phyloP scores from a whole-genome alignment of 2,329 filamentous ascomycete genomes.

The Penicillium nordicum region DNA sequence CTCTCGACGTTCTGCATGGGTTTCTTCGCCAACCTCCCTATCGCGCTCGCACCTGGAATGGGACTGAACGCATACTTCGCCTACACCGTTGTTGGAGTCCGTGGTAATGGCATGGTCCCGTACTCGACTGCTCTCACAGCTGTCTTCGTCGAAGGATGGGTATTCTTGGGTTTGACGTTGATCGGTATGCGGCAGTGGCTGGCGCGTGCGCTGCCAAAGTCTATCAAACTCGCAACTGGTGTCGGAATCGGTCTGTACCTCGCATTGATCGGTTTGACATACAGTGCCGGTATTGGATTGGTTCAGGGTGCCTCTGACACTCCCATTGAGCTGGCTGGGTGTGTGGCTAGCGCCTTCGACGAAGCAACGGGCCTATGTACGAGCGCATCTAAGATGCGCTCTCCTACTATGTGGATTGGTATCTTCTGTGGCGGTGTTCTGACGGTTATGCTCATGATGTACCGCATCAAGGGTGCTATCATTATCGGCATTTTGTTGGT shows the following conservation, averaged over 20 bases:
- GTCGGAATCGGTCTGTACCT: conserved; percentile 83
- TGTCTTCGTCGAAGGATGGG: conserved; percentile 83
- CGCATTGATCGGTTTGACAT: conserved; percentile 62
- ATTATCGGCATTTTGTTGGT: conserved; percentile 80
- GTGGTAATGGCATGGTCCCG: conserved; percentile 69
- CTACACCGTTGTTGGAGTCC: conserved; percentile 73
- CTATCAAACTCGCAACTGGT: conserved; percentile 82
- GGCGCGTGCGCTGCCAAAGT: conserved; percentile 74
- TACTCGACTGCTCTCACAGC: conserved; percentile 76
- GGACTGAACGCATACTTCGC: conserved; percentile 85
- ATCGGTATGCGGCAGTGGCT: conserved; percentile 85
- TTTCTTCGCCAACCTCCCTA: conserved; percentile 74
- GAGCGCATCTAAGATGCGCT: conserved; percentile 66
- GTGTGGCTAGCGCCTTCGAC: conserved; percentile 43
- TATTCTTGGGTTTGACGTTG: conserved; percentile 76
- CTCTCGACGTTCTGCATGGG: conserved; percentile 81
- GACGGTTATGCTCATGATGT: conserved; percentile 77
- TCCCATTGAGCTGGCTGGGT: conserved; percentile 73
- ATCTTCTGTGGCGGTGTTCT: conserved; percentile 82
- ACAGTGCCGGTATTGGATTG: conserved; percentile 76
- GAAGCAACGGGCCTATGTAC: conserved; percentile 56
- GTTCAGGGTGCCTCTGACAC: conserved; percentile 66
- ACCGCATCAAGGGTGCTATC: conserved; percentile 81
- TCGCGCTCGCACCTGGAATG: conserved; percentile 71
- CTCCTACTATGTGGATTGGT: conserved; percentile 79